Conservation (phyloP, 306 rosid genomes). For the Cicer judaicum region DNA sequence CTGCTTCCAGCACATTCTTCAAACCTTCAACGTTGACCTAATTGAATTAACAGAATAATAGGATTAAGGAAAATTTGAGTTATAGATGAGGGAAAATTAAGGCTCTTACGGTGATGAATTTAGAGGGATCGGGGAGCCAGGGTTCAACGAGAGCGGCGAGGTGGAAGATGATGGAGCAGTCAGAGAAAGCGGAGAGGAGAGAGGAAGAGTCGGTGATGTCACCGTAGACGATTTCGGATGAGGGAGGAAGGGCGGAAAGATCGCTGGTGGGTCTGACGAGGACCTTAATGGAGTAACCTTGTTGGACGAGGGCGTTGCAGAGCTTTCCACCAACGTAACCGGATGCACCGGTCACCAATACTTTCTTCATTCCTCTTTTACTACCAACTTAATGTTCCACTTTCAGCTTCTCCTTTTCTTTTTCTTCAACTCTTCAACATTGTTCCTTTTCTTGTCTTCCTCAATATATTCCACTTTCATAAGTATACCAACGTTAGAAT, state of each 20-base stretch:
- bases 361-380: constrained; percentile 53
- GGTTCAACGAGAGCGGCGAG: constrained; percentile 91
- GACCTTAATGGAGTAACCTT: constrained; percentile 68
- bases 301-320: constrained; percentile 61
- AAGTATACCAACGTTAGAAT: not conserved
- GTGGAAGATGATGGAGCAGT: constrained; percentile 81
- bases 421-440: not conserved
- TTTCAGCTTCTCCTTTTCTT: not conserved
- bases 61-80: not conserved
- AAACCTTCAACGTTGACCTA: constrained; percentile 85
- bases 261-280: constrained; percentile 87
- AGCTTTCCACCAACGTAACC: constrained; percentile 87
- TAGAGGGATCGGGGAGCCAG: constrained; percentile 94
- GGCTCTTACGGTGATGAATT: constrained; percentile 60
- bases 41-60: not conserved
- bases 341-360: constrained; percentile 84
- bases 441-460: not conserved
- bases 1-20: constrained; percentile 72
- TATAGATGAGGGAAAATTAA: not conserved
- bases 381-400: not conserved
- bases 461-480: too few species aligned
- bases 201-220: constrained; percentile 77
- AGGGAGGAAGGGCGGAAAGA: constrained; percentile 65
- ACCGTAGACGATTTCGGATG: constrained; percentile 71
- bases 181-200: constrained; percentile 74